These are phyloP conservation scores for Pseudodiploospora longispora DNA, from an alignment of 2,329 filamentous ascomycete genomes.

Conservation along the genomic window DNA sequence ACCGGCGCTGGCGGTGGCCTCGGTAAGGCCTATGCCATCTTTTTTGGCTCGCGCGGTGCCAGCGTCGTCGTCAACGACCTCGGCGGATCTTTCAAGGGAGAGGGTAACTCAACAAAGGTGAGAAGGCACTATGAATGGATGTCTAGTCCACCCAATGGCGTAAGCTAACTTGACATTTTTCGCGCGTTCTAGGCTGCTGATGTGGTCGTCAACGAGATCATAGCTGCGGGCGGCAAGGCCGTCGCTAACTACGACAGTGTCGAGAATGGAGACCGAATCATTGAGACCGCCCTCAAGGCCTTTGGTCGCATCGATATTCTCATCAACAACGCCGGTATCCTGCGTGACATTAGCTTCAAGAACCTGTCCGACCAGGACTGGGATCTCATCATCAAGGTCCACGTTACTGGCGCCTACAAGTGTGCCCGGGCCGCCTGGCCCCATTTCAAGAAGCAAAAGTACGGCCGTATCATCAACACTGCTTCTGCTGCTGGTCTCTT, in stretches of 20 bases:
- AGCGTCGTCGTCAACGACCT: constrained; percentile 96
- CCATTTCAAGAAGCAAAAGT: constrained; percentile 98
- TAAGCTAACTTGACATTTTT: neutral
- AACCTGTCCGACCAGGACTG: constrained; percentile 97
- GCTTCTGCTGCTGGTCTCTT: constrained; percentile 93
- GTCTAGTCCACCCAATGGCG: neutral
- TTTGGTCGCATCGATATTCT: constrained; percentile 88
- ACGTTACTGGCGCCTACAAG: constrained; percentile 92
- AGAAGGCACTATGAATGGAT: constrained; percentile 12
- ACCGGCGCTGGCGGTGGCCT: constrained; percentile 75
- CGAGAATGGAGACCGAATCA: constrained; percentile 88
- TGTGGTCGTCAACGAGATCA: constrained; percentile 76
- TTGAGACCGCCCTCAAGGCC: constrained; percentile 73
- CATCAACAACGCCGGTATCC: constrained; percentile 96
- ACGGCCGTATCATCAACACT: constrained; percentile 92
- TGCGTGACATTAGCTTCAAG: constrained; percentile 94
- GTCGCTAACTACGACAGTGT: constrained; percentile 97
- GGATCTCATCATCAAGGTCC: constrained; percentile 89
- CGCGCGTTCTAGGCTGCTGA: constrained; percentile 58
- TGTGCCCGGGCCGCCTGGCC: constrained; percentile 92
- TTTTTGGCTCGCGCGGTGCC: constrained; percentile 86
- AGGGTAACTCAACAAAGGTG: constrained; percentile 82
- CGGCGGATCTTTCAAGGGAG: constrained; percentile 86
- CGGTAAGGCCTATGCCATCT: constrained; percentile 75
- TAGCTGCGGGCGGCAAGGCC: constrained; percentile 82